A percentile compares a stretch with the other conserved stretches of the same genome.
phyloP scores from a whole-genome alignment of 495 filamentous ascomycete genomes.

The Xylaria intraflava region DNA sequence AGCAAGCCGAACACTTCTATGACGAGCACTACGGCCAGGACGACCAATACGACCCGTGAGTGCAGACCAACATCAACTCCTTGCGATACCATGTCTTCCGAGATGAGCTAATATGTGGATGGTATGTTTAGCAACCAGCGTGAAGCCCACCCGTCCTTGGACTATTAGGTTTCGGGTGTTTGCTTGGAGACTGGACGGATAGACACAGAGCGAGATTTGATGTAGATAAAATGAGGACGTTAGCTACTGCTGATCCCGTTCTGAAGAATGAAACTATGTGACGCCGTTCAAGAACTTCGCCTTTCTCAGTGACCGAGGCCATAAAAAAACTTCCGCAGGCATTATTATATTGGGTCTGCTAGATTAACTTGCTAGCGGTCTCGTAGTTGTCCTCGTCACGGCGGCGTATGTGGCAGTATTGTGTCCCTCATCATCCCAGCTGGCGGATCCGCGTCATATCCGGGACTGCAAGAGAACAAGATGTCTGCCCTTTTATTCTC shows the following conservation, averaged over 20 bases:
- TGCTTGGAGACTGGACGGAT: background rate
- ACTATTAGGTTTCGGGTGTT: constrained; percentile 19
- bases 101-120: background rate
- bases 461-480: background rate
- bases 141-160: constrained; percentile 14
- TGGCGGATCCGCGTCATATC: background rate
- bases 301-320: background rate
- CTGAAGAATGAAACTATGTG: background rate
- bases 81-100: background rate
- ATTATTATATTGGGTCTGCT: background rate
- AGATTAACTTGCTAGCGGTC: background rate
- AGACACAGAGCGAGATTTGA: too few species aligned
- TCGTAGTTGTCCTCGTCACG: background rate
- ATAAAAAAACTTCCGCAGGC: too few species aligned
- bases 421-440: background rate
- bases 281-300: too few species aligned
- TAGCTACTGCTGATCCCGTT: background rate
- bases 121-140: constrained; percentile 6
- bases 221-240: too few species aligned
- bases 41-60: constrained; percentile 48
- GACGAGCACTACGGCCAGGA: constrained; percentile 48
- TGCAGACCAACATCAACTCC: constrained; percentile 2
- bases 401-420: background rate
- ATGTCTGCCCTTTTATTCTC: background rate
- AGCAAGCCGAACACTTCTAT: constrained; percentile 59